A percentile compares a stretch with the other conserved stretches of the same genome.
Evolutionary conservation across 1,284 basidiomycete species (phyloP).

Genomic region (Rhodotorula sp.): DNA sequence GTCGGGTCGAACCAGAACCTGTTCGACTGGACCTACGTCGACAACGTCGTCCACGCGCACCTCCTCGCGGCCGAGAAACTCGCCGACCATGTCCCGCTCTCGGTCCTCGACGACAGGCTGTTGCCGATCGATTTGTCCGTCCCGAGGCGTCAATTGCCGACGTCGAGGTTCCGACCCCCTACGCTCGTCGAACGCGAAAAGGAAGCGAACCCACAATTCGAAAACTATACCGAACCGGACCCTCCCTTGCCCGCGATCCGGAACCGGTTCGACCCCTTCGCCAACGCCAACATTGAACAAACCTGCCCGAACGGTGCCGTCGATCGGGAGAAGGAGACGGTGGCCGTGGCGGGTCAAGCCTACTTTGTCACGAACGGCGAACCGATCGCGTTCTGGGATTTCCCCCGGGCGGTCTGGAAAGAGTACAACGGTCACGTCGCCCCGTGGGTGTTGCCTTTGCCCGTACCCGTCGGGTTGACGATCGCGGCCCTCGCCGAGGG

Average conservation of each 20-base stretch:
- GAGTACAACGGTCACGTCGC: constrained; percentile 63
- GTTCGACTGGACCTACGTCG: constrained; percentile 97
- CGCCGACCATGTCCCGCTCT: constrained; percentile 51
- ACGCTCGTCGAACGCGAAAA: constrained; percentile 27
- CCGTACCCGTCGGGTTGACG: constrained; percentile 65
- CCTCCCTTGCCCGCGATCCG: constrained; percentile 55
- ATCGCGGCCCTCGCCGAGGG: constrained; percentile 59
- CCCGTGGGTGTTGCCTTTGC: constrained; percentile 56
- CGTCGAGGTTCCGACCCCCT: constrained; percentile 34
- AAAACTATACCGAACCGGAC: constrained; percentile 55
- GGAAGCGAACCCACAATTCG: constrained; percentile 57
- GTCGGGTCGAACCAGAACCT: constrained; percentile 91
- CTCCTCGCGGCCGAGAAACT: constrained; percentile 89
- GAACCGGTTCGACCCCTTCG: constrained; percentile 57
- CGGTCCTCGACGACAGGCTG: constrained; percentile 61
- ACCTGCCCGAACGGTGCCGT: constrained; percentile 33
- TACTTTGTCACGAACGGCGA: constrained; percentile 99
- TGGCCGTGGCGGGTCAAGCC: constrained; percentile 70
- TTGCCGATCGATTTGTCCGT: constrained; percentile 55
- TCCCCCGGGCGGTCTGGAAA: constrained; percentile 80
- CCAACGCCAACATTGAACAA: constrained; percentile 30
- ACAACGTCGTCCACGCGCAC: constrained; percentile 92
- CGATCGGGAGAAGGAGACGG: constrained; percentile 30
- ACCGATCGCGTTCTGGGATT: constrained; percentile 95
- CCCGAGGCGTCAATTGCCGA: constrained; percentile 40